A percentile compares a stretch with the other conserved stretches of the same genome.
These are phyloP conservation scores for Aquilaria agallochum DNA, from an alignment of 441 rosid species.

Conservation along the genomic window DNA sequence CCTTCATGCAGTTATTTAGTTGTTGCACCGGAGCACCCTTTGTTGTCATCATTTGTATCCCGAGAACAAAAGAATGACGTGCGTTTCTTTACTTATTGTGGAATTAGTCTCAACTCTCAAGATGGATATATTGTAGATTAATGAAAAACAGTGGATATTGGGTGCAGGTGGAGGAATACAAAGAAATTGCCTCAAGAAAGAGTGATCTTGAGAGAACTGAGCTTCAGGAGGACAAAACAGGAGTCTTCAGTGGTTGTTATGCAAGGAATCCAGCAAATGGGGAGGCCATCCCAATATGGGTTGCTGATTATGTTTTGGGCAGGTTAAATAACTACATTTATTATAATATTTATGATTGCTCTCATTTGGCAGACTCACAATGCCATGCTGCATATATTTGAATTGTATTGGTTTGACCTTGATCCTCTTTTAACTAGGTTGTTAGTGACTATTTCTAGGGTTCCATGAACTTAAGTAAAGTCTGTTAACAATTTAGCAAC, in stretches of 20 bases:
- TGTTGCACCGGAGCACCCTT: constrained; percentile 87
- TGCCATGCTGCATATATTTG: neutral
- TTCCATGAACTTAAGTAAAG: neutral
- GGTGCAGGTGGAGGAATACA: constrained; percentile 82
- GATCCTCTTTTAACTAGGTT: neutral
- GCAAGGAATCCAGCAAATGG: constrained; percentile 89
- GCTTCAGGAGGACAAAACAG: constrained; percentile 95
- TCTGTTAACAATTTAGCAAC: no score
- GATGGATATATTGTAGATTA: neutral
- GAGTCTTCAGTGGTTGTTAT: constrained; percentile 78
- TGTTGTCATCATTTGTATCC: constrained; percentile 56
- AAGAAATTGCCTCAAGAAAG: constrained; percentile 66
- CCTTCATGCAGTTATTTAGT: constrained; percentile 74
- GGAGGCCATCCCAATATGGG: constrained; percentile 94
- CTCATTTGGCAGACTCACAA: constrained; percentile 2
- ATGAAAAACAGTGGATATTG: constrained; percentile 14
- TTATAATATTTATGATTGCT: constrained; percentile 7
- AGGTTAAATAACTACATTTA: constrained; percentile 39
- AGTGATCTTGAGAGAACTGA: constrained; percentile 98
- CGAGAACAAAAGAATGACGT: constrained; percentile 44
- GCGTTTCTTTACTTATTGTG: constrained; percentile 16
- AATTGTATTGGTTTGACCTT: constrained; percentile 6
- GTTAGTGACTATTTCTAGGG: constrained; percentile 6
- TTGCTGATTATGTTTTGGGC: constrained; percentile 93
- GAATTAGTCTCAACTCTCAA: no score